Conservation (phyloP, 345 rosid species). For the Rhodomyrtus tomentosa region DNA sequence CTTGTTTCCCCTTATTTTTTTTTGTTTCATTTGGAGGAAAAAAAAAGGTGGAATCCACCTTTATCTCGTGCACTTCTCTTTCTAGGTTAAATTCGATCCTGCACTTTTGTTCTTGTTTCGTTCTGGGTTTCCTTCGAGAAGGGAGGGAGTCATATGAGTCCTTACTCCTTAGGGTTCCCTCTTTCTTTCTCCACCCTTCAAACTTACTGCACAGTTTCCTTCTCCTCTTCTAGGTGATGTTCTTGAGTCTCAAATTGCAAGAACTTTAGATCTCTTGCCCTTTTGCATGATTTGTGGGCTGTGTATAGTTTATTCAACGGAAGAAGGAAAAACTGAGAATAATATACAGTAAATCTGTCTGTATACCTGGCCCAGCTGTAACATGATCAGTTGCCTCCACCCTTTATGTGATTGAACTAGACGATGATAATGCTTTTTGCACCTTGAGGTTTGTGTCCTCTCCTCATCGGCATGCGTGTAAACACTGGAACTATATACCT, state of each 20-base stretch:
- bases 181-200: background rate
- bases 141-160: constrained; percentile 5
- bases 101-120: background rate
- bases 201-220: background rate
- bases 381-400: constrained; percentile 16
- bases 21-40: background rate
- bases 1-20: background rate
- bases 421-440: constrained; percentile 25
- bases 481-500: background rate
- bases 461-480: constrained; percentile 14
- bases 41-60: constrained; percentile 10
- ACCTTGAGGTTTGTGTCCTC: constrained; percentile 34
- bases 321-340: background rate
- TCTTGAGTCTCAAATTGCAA: background rate
- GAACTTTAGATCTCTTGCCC: background rate
- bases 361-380: constrained; percentile 22
- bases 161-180: constrained; percentile 1
- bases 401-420: constrained; percentile 54
- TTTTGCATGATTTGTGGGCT: constrained; percentile 35
- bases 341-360: background rate
- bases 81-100: background rate
- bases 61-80: background rate
- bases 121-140: background rate
- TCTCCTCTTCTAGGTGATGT: background rate
- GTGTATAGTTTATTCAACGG: constrained; percentile 27